A percentile compares a stretch with the other conserved stretches of the same genome.
phyloP scores from a whole-genome alignment of 2,329 filamentous ascomycete genomes.

The Ophiostoma sp. region DNA sequence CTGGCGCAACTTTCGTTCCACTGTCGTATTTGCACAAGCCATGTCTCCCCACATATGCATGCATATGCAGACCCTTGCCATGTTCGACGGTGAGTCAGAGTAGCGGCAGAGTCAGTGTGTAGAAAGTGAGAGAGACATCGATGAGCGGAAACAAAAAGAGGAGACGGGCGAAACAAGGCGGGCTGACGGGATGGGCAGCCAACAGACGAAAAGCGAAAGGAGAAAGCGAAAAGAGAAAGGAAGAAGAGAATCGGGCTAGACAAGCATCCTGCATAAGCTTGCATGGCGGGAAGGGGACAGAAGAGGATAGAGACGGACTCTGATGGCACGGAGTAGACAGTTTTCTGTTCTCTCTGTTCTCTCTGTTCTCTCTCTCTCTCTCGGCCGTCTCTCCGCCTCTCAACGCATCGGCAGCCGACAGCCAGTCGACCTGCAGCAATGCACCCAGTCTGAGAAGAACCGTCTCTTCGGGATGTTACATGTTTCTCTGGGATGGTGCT shows the following conservation, averaged over 20 bases:
- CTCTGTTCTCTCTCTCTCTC: too few species aligned
- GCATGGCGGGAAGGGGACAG: neutral
- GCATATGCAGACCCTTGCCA: slow-evolving; percentile 4
- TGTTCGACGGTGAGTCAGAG: neutral
- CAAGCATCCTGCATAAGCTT: too few species aligned
- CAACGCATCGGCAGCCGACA: slow-evolving; percentile 1
- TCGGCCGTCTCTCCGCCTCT: too few species aligned
- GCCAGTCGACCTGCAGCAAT: slow-evolving; percentile 26
- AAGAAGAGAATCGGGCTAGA: neutral
- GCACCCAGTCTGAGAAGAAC: slow-evolving; percentile 14
- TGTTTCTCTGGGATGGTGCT: neutral
- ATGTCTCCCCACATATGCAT: slow-evolving; percentile 10
- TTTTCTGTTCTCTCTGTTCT: too few species aligned
- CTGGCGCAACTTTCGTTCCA: neutral
- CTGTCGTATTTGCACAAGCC: neutral
- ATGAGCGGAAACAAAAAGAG: neutral
- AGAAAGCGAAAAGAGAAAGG: neutral
- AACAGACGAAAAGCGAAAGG: neutral
- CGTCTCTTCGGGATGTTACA: slow-evolving; percentile 17
- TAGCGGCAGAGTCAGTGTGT: neutral
- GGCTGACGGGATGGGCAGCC: neutral
- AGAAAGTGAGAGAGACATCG: neutral
- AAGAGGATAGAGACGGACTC: neutral
- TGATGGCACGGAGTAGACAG: neutral
- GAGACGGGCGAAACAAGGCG: neutral